Evolutionary conservation across 2,329 filamentous ascomycete species (phyloP).

Genomic region (Calycina herbarum): DNA sequence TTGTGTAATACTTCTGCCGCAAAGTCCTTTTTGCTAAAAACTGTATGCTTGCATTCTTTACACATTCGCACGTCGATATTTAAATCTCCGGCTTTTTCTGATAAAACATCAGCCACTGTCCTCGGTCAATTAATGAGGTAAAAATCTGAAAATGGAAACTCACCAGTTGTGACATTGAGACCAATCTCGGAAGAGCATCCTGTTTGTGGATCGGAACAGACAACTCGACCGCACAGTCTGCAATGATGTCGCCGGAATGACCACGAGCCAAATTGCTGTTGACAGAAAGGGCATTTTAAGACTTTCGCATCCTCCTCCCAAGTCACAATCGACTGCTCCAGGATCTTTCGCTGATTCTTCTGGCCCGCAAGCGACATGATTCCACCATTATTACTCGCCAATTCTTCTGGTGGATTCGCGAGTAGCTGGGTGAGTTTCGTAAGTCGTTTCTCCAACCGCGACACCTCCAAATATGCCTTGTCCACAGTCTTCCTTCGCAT

Average conservation of each 20-base stretch:
- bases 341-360: constrained; percentile 72
- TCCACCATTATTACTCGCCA: constrained; percentile 48
- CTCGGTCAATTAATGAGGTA: constrained; percentile 31
- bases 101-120: constrained; percentile 40
- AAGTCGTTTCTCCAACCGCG: constrained; percentile 84
- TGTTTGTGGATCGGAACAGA: constrained; percentile 85
- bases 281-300: constrained; percentile 83
- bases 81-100: constrained; percentile 56
- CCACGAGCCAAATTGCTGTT: constrained; percentile 93
- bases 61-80: constrained; percentile 88
- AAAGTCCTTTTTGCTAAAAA: constrained; percentile 70
- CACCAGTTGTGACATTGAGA: constrained; percentile 70
- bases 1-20: constrained; percentile 55
- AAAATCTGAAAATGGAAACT: constrained; percentile 35
- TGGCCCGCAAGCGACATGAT: constrained; percentile 63
- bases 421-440: constrained; percentile 87
- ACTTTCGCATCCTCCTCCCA: constrained; percentile 93
- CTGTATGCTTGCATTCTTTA: constrained; percentile 74
- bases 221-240: constrained; percentile 86
- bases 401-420: constrained; percentile 70
- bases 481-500: constrained; percentile 79
- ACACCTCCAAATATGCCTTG: constrained; percentile 82
- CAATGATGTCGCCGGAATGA: constrained; percentile 94
- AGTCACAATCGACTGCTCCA: constrained; percentile 90
- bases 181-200: constrained; percentile 82